These are phyloP conservation scores for Grigorovia jiainica DNA, from an alignment of 805 yeast genomes.

Conservation along the genomic window DNA sequence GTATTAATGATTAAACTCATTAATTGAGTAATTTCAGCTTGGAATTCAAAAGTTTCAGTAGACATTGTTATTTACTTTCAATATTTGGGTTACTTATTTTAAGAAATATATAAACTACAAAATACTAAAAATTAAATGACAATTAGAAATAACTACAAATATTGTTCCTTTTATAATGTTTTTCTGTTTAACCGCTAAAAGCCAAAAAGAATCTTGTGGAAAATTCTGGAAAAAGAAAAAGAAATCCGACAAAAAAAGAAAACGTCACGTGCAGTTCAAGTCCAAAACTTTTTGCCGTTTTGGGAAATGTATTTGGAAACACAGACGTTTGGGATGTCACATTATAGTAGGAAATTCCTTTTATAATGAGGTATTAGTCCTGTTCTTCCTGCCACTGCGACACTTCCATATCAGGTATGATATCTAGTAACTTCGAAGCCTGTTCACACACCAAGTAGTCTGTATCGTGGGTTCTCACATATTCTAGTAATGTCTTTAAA, in stretches of 20 bases:
- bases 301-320: no score
- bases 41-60: conserved; percentile 87
- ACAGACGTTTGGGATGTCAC: no score
- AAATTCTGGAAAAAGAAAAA: not conserved
- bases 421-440: conserved; percentile 32
- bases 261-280: no score
- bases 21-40: conserved; percentile 99
- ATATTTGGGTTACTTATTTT: not conserved
- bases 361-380: not conserved
- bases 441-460: conserved; percentile 57
- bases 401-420: conserved; percentile 1
- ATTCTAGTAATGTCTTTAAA: conserved; percentile 35
- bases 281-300: no score
- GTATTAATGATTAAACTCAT: conserved; percentile 99
- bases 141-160: not conserved
- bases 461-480: conserved; percentile 37
- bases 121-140: not conserved
- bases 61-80: conserved; percentile 31
- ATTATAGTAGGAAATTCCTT: no score
- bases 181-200: not conserved
- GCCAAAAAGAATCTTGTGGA: not conserved
- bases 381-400: not conserved
- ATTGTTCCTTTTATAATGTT: not conserved
- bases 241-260: no score
- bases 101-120: not conserved